Evolutionary conservation across 768 basidiomycete species (phyloP).

Genomic region (Tulasnella sp.): DNA sequence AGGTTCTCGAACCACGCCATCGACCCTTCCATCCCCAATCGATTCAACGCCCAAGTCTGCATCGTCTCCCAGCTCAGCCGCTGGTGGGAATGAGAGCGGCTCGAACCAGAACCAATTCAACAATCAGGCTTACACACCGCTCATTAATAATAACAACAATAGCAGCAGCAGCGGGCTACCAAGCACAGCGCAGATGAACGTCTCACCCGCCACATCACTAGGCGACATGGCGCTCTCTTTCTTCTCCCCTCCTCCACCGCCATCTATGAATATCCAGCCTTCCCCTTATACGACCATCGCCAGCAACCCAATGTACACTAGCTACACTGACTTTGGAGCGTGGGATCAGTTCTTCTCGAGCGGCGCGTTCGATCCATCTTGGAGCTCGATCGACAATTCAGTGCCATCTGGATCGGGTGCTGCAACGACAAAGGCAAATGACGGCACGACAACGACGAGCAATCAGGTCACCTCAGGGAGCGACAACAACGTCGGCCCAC

Average conservation of each 20-base stretch:
- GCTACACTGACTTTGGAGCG: slow-evolving; percentile 32
- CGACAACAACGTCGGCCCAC: background rate
- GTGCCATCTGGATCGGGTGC: background rate
- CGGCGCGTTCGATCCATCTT: background rate
- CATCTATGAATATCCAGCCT: background rate
- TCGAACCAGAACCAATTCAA: background rate
- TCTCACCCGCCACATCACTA: slow-evolving; percentile 23
- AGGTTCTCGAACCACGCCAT: slow-evolving; percentile 20
- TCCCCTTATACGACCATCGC: slow-evolving; percentile 65
- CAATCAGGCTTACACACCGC: slow-evolving; percentile 17
- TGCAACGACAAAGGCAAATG: background rate
- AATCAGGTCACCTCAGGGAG: no score
- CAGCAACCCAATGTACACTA: slow-evolving; percentile 74
- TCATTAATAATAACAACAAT: slow-evolving; percentile 10
- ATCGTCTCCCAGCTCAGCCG: slow-evolving; percentile 19
- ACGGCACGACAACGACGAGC: no score
- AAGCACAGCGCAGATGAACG: slow-evolving; percentile 17
- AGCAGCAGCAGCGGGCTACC: background rate
- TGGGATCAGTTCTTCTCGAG: slow-evolving; percentile 15
- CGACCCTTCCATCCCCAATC: slow-evolving; percentile 9
- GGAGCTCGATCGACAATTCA: background rate
- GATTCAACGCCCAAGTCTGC: background rate
- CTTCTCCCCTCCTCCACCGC: slow-evolving; percentile 12
- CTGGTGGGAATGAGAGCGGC: background rate
- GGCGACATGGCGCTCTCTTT: slow-evolving; percentile 23